Base-by-base conservation (phyloP, 2,329 filamentous ascomycete species). In the Passalora sequoiae region DNA sequence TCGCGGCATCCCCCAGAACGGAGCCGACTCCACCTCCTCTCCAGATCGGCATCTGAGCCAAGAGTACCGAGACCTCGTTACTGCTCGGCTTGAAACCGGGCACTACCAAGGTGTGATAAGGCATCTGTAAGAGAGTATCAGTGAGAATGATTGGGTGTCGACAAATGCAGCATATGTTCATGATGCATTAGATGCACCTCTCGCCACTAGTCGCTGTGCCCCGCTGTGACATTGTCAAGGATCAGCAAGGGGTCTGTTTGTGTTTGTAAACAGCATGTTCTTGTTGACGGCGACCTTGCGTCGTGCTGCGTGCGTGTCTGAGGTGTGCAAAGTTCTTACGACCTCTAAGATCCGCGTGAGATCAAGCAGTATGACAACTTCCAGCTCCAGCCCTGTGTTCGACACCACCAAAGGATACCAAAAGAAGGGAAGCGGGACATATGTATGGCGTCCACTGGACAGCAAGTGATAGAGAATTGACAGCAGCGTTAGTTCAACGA, bases 401-500 rank as follows among this genome's bases (percentile, higher is more conserved):
- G 59, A 66, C 49, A 51, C 67, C 40, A 62, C 50, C 40, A 72
- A 73, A 51, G 69, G 68, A 10, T 74, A 73, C 51, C 63, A 65
- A 48, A 56, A 62, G 43, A 67, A 73, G 53, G 68, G 69, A 54
- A 64, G 66, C 13, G 33, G 33, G 15, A 29, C 44, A 17, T 36
- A 42, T 21, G 28, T 36, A 36, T 13, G 33, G 15, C 9, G 24
- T 12, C 17, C 13, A 17, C 33, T 8, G 17, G 7, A 13, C 16
- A 20, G 19, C n/a, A 24, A 20, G 17, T 21, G 15, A 20, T 20
- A 38, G 44, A 15, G 16, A 27, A 16, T 16, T 30, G 13, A 16
- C 44, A 29, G 13, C 28, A 8, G 8, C 7, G 12, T 9, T 13
- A 43, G 32, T 67, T 66, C 47, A 77, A 86, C 53, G 83, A 87